These are phyloP conservation scores for Pyrenopolyporus hunteri DNA, from an alignment of 495 filamentous ascomycete species.

Conservation along the genomic window DNA sequence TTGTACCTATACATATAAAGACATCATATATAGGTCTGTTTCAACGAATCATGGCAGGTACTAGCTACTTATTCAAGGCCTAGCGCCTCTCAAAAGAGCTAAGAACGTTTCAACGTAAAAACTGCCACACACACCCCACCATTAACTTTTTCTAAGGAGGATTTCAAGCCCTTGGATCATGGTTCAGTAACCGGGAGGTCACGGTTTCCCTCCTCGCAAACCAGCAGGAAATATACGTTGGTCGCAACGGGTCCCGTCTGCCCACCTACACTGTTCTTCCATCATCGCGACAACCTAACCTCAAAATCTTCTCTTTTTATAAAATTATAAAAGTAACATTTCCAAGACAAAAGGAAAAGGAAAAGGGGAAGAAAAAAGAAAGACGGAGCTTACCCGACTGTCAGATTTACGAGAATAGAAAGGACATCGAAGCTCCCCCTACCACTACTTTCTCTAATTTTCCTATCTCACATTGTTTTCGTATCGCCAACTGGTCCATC, in stretches of 20 bases:
- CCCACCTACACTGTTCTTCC: constrained; percentile 13
- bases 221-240: constrained; percentile 19
- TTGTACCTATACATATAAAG: neutral
- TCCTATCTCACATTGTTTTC: constrained; percentile 12
- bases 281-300: constrained; percentile 17
- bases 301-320: neutral
- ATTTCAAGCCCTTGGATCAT: constrained; percentile 25
- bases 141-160: constrained; percentile 28
- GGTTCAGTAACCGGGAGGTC: constrained; percentile 23
- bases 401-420: neutral
- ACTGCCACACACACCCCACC: constrained; percentile 28
- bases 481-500: constrained; percentile 22
- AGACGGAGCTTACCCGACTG: neutral
- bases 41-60: neutral
- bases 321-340: neutral
- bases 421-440: no score
- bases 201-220: constrained; percentile 2
- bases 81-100: constrained; percentile 31
- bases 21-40: neutral
- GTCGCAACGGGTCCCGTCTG: constrained; percentile 6
- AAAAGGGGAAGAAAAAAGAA: neutral
- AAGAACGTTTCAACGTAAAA: constrained; percentile 12
- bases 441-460: constrained; percentile 6
- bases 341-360: neutral
- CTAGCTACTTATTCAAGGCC: constrained; percentile 1